phyloP scores from a whole-genome alignment of 441 rosid genomes.

The Euphorbia schlechtendalii region DNA sequence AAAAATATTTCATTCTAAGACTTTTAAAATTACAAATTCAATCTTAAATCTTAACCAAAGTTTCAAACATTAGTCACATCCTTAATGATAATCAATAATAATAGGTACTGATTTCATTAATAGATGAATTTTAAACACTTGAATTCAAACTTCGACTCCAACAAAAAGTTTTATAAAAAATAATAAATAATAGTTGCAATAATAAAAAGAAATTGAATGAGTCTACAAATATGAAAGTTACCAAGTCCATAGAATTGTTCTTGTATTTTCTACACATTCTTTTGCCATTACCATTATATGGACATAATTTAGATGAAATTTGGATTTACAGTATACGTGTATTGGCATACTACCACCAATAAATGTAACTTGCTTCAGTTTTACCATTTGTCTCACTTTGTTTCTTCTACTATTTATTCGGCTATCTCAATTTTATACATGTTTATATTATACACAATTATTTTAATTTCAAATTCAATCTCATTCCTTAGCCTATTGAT shows the following conservation, averaged over 20 bases:
- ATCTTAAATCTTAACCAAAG: too few species aligned
- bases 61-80: too few species aligned
- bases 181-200: not conserved
- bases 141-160: not conserved
- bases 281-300: not conserved
- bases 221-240: not conserved
- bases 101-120: too few species aligned
- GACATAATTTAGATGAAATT: not conserved
- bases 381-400: constrained; percentile 7
- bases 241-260: not conserved
- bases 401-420: constrained; percentile 6
- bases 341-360: constrained; percentile 1
- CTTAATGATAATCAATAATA: too few species aligned
- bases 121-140: too few species aligned
- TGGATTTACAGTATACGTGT: constrained; percentile 1
- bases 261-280: constrained; percentile 12
- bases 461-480: too few species aligned
- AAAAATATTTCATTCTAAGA: too few species aligned
- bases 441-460: too few species aligned
- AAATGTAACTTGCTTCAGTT: not conserved
- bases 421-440: not conserved
- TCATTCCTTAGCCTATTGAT: too few species aligned
- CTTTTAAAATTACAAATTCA: too few species aligned
- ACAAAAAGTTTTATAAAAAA: not conserved
- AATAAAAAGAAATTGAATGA: not conserved